These are phyloP conservation scores for Cercospora sp. DNA, from an alignment of 2,329 filamentous ascomycete species.

Conservation along the genomic window DNA sequence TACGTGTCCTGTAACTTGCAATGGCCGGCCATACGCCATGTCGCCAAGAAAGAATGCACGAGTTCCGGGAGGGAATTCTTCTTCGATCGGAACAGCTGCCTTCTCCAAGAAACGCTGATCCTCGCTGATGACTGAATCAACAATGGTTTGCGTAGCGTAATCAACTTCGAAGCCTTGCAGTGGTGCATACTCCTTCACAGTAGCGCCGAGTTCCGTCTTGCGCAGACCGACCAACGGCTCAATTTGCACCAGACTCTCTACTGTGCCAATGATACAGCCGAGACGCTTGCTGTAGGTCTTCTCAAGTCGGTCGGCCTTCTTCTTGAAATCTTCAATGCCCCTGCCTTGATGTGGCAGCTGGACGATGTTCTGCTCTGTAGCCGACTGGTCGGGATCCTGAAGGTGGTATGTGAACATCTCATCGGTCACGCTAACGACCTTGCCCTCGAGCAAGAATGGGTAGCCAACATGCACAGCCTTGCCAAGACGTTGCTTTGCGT, in stretches of 20 bases:
- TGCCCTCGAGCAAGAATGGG: conserved; percentile 92
- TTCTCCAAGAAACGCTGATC: conserved; percentile 93
- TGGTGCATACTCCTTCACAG: conserved; percentile 87
- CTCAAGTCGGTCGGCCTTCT: conserved; percentile 81
- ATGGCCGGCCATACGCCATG: conserved; percentile 84
- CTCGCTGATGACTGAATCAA: conserved; percentile 85
- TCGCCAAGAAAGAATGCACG: conserved; percentile 93
- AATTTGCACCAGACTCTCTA: conserved; percentile 88
- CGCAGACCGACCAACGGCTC: conserved; percentile 88
- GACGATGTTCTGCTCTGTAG: conserved; percentile 55
- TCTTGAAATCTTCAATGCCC: conserved; percentile 80
- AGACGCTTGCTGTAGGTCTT: conserved; percentile 86
- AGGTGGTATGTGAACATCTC: conserved; percentile 88
- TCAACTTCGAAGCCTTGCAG: conserved; percentile 84
- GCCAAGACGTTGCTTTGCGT: conserved; percentile 77
- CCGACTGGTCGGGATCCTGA: conserved; percentile 52
- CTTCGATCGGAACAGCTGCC: conserved; percentile 79
- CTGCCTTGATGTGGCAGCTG: conserved; percentile 70
- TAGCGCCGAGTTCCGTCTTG: conserved; percentile 88
- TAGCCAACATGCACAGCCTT: conserved; percentile 89
- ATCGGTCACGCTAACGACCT: conserved; percentile 84
- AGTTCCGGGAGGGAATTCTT: conserved; percentile 84
- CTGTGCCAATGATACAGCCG: conserved; percentile 79
- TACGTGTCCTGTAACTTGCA: conserved; percentile 76
- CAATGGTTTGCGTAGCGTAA: conserved; percentile 87